Evolutionary conservation across 1,284 basidiomycete species (phyloP).

Genomic region (Melampsora americana): DNA sequence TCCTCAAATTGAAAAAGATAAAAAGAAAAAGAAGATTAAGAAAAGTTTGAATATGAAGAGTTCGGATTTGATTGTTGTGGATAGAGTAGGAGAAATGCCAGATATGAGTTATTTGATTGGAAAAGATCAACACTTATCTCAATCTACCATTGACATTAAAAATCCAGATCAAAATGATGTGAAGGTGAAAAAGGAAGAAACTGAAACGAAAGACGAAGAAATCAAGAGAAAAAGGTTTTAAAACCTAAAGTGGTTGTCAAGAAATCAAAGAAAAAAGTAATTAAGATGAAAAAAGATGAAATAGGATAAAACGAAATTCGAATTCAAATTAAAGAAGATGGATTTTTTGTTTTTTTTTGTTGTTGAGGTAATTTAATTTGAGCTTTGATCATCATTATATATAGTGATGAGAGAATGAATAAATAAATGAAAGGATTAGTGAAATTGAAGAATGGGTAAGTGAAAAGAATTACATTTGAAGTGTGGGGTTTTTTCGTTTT

Average conservation of each 20-base stretch:
- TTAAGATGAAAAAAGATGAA: conserved; percentile 60
- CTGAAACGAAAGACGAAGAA: conserved; percentile 50
- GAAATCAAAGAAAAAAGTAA: conserved; percentile 52
- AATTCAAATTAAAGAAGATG: conserved; percentile 49
- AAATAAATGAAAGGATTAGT: no score
- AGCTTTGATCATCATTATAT: no score
- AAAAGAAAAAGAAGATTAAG: not conserved
- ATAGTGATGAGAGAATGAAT: no score
- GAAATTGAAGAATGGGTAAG: no score
- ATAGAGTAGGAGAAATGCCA: conserved; percentile 51
- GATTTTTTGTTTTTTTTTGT: no score
- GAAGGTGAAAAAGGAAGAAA: conserved; percentile 53
- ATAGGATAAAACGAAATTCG: conserved; percentile 51
- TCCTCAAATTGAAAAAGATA: conserved; percentile 42
- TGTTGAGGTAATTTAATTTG: no score
- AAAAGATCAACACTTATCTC: not conserved
- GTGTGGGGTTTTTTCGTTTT: no score
- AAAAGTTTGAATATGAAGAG: not conserved
- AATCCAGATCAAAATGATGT: no score
- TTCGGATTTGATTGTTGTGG: conserved; percentile 48
- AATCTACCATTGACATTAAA: no score
- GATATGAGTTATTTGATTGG: conserved; percentile 22
- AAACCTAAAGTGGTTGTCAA: conserved; percentile 48
- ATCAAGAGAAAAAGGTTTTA: conserved; percentile 48
- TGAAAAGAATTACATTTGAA: no score